Conservation (phyloP, 371 early-diverging fungal species). For the Quaeritorhiza haematococci region DNA sequence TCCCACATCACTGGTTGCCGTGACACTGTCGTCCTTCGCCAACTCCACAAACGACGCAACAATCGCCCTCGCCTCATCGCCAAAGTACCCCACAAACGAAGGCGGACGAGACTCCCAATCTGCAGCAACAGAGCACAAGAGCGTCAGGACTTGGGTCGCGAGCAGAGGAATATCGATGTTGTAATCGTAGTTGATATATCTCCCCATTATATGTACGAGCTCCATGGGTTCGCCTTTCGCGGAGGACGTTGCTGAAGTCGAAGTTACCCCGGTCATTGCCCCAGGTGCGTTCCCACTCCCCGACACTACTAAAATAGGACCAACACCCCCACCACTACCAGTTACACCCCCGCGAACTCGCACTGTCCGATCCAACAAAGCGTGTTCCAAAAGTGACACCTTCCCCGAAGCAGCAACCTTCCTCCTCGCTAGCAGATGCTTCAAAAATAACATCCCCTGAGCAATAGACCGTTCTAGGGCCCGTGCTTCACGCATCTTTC, state of each 20-base stretch:
- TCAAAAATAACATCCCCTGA: constrained; percentile 22
- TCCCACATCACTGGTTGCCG: not conserved
- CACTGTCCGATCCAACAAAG: constrained; percentile 32
- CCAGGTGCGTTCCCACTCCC: not conserved
- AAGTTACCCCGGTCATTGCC: not conserved
- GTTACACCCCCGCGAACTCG: not conserved
- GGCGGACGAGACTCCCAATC: constrained; percentile 33
- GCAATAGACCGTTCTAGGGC: constrained; percentile 26
- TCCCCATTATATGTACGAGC: constrained; percentile 33
- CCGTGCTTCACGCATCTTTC: constrained; percentile 10
- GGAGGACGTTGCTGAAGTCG: not conserved
- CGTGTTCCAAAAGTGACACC: constrained; percentile 26
- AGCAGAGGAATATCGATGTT: constrained; percentile 15
- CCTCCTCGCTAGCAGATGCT: constrained; percentile 11
- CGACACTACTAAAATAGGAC: not conserved
- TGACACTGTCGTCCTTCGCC: constrained; percentile 3
- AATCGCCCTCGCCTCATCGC: constrained; percentile 19
- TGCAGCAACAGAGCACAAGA: constrained; percentile 28
- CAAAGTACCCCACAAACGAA: constrained; percentile 41
- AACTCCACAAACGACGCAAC: constrained; percentile 22
- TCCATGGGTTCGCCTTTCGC: constrained; percentile 16
- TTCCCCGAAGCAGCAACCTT: not conserved
- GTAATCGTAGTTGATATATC: constrained; percentile 28
- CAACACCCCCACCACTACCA: not conserved
- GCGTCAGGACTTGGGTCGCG: constrained; percentile 28